Percentiles rank a stretch among this genome's conserved stretches.
phyloP scores from a whole-genome alignment of 768 basidiomycete genomes.

The Suillus sp. region DNA sequence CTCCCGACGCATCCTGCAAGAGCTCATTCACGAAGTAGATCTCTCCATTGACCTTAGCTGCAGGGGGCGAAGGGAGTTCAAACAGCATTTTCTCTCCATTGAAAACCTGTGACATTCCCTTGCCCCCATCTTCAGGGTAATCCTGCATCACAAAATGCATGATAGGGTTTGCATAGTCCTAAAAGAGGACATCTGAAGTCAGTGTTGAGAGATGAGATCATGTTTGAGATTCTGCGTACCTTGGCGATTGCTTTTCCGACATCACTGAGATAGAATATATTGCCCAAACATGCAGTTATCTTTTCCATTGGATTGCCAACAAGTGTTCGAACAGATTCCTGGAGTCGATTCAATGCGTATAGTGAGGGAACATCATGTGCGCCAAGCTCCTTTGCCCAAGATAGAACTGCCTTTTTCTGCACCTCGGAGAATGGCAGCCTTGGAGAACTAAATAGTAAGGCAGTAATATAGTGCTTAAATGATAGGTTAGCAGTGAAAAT shows the following conservation, averaged over 20 bases:
- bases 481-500: not conserved
- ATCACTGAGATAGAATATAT: conserved; percentile 29
- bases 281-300: conserved; percentile 23
- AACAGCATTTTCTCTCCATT: conserved; percentile 33
- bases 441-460: conserved; percentile 36
- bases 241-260: conserved; percentile 18
- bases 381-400: conserved; percentile 33
- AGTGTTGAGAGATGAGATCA: conserved; percentile 6
- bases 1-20: not conserved
- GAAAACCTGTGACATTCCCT: conserved; percentile 25
- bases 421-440: conserved; percentile 31
- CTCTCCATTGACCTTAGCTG: conserved; percentile 18
- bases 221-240: conserved; percentile 15
- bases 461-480: conserved; percentile 30
- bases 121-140: conserved; percentile 30
- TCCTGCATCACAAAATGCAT: conserved; percentile 25
- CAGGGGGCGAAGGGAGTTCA: conserved; percentile 30
- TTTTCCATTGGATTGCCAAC: conserved; percentile 28
- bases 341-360: conserved; percentile 24
- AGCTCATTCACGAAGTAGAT: conserved; percentile 32
- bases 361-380: conserved; percentile 31
- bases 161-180: conserved; percentile 33
- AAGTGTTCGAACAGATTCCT: conserved; percentile 19
- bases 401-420: conserved; percentile 32
- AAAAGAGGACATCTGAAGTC: not conserved